These are phyloP conservation scores for Pythium insidiosum DNA, from an alignment of 352 stramenopile species.

Conservation along the genomic window DNA sequence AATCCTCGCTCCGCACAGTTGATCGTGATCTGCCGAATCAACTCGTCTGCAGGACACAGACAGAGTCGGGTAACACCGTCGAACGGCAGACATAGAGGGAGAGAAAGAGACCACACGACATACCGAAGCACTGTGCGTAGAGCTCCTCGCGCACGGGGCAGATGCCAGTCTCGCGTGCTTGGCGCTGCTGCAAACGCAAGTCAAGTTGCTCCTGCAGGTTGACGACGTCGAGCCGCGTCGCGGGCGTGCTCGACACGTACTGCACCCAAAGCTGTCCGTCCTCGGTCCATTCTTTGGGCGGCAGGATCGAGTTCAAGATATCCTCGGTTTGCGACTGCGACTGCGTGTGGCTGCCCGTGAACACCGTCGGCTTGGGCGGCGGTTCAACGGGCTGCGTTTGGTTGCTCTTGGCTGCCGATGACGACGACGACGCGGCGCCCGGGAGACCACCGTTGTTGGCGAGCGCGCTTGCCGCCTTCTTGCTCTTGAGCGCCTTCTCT, in stretches of 20 bases:
- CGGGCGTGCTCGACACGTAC: slow-evolving; percentile 89
- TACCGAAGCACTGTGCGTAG: slow-evolving; percentile 90
- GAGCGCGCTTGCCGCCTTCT: slow-evolving; percentile 23
- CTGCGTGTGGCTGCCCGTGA: slow-evolving; percentile 50
- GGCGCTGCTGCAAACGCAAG: slow-evolving; percentile 82
- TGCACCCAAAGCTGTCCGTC: slow-evolving; percentile 91
- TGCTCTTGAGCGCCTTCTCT: no score
- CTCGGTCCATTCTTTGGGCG: no score
- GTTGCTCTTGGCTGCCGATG: no score
- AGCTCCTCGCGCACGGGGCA: slow-evolving; percentile 90
- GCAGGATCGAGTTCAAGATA: slow-evolving; percentile 89
- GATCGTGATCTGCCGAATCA: no score
- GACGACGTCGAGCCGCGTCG: slow-evolving; percentile 88
- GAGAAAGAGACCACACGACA: background rate
- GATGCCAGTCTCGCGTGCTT: slow-evolving; percentile 90
- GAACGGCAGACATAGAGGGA: slow-evolving; percentile 12
- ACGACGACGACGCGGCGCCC: no score
- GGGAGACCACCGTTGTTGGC: no score
- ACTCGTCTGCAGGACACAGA: slow-evolving; percentile 83
- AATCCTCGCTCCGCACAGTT: slow-evolving; percentile 90
- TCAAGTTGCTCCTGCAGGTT: slow-evolving; percentile 90
- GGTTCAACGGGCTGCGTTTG: slow-evolving; percentile 8
- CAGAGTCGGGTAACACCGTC: slow-evolving; percentile 90
- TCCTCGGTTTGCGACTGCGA: slow-evolving; percentile 77
- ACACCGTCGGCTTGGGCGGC: slow-evolving; percentile 40